These are phyloP conservation scores for Boletus rubescentipes DNA, from an alignment of 768 basidiomycete species.

Conservation along the genomic window DNA sequence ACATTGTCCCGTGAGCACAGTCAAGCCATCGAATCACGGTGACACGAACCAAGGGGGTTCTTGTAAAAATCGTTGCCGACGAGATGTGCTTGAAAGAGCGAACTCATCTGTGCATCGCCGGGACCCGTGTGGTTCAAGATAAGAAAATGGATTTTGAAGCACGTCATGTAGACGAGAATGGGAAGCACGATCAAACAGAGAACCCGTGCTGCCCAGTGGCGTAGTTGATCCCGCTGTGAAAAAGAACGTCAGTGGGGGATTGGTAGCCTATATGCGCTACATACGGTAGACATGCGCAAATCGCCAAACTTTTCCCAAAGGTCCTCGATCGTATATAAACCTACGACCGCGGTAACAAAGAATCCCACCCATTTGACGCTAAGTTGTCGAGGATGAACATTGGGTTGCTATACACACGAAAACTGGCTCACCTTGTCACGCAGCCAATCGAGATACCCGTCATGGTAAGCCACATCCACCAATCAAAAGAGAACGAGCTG, in stretches of 20 bases:
- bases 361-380: constrained; percentile 97
- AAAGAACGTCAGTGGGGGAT: constrained; percentile 7
- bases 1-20: background rate
- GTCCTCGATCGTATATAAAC: constrained; percentile 95
- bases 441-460: constrained; percentile 95
- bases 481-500: constrained; percentile 92
- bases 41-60: constrained; percentile 76
- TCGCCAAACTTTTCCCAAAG: constrained; percentile 99
- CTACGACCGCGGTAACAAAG: constrained; percentile 93
- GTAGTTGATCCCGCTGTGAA: constrained; percentile 75
- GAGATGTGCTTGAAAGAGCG: constrained; percentile 95
- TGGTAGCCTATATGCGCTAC: constrained; percentile 26
- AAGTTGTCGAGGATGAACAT: background rate
- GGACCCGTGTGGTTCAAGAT: constrained; percentile 93
- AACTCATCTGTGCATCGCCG: constrained; percentile 98
- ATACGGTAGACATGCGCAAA: constrained; percentile 82
- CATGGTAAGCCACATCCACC: constrained; percentile 95
- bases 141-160: constrained; percentile 96
- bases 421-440: constrained; percentile 70
- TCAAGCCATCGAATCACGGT: background rate
- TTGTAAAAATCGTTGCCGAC: constrained; percentile 90
- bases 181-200: constrained; percentile 87
- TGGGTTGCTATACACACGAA: background rate
- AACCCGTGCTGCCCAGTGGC: constrained; percentile 89
- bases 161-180: constrained; percentile 87